phyloP scores from a whole-genome alignment of 805 yeast genomes.

The Pichia exigua region DNA sequence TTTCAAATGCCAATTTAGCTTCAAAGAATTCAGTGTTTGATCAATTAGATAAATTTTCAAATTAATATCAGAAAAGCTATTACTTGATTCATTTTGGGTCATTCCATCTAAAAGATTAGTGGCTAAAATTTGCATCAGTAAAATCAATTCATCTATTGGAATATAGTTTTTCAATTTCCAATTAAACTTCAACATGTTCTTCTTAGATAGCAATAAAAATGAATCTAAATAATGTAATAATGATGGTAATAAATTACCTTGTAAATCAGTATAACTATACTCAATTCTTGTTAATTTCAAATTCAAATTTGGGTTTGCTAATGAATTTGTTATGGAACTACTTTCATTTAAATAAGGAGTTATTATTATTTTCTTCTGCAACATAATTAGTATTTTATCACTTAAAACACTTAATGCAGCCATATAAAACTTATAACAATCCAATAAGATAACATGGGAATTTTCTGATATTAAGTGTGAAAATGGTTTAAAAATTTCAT shows the following conservation, averaged over 20 bases:
- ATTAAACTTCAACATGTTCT: conserved; percentile 32
- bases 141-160: conserved; percentile 50
- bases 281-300: conserved; percentile 8
- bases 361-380: conserved; percentile 31
- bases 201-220: conserved; percentile 43
- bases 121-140: conserved; percentile 43
- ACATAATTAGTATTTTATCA: conserved; percentile 43
- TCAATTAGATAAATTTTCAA: conserved; percentile 25
- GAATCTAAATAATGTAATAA: conserved; percentile 49
- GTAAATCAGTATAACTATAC: conserved; percentile 44
- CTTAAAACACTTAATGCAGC: conserved; percentile 38
- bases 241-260: conserved; percentile 48
- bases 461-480: not conserved
- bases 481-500: not conserved
- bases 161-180: conserved; percentile 57
- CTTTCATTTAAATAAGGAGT: conserved; percentile 14
- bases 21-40: conserved; percentile 14
- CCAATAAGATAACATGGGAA: not conserved
- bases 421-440: conserved; percentile 3
- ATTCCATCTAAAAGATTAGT: conserved; percentile 38
- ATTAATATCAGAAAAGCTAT: conserved; percentile 17
- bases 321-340: not conserved
- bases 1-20: conserved; percentile 20
- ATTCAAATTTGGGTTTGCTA: conserved; percentile 12
- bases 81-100: conserved; percentile 13